phyloP scores from a whole-genome alignment of 2,329 filamentous ascomycete species.

The Fusarium virguliforme region DNA sequence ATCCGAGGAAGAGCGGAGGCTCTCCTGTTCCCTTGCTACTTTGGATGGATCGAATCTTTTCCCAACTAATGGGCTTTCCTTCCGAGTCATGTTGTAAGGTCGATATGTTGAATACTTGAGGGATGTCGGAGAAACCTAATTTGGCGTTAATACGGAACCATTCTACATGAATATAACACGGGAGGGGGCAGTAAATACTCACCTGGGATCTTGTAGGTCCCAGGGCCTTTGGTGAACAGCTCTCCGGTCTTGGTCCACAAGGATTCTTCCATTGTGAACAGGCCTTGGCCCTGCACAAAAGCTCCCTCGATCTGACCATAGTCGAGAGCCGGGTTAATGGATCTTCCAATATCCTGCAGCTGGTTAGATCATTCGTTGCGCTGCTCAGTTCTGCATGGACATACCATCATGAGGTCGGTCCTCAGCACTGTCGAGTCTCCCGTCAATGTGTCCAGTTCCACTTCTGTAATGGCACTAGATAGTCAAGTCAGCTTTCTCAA shows the following conservation, averaged over 20 bases:
- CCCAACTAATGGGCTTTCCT: constrained; percentile 5
- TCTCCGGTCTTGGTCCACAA: constrained; percentile 6
- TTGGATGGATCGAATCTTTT: constrained; percentile 6
- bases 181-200: background rate
- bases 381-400: background rate
- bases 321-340: constrained; percentile 9
- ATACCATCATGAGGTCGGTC: constrained; percentile 11
- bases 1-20: background rate
- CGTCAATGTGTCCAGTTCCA: constrained; percentile 5
- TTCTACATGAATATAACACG: too few species aligned
- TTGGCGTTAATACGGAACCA: too few species aligned
- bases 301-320: constrained; percentile 9
- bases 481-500: background rate
- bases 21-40: constrained; percentile 1
- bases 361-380: background rate
- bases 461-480: background rate
- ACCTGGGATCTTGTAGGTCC: constrained; percentile 11
- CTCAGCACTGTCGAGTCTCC: constrained; percentile 1
- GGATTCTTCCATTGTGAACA: constrained; percentile 10
- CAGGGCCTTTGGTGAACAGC: constrained; percentile 4
- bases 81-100: constrained; percentile 1
- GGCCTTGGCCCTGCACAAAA: background rate
- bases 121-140: constrained; percentile 10
- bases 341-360: background rate
- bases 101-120: background rate